Evolutionary conservation across 768 basidiomycete species (phyloP), one percentile per base, ranked within the genome.

Genomic region (Bullera alba): DNA sequence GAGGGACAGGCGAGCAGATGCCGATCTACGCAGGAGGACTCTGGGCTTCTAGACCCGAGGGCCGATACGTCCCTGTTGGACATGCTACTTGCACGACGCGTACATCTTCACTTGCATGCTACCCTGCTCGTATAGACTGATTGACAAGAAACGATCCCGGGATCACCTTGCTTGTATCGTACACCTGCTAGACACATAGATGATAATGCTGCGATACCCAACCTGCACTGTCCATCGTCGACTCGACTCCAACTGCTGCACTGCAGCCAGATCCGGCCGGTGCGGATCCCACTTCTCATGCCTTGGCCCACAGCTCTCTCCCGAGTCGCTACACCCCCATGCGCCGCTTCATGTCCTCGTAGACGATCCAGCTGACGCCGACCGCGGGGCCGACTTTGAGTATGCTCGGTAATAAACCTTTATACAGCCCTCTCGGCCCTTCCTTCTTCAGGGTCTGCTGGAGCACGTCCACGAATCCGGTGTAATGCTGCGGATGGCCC

Each of bases 371-470:
- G 53, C 89, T 89, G 74, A 97, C 96, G 6, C 91, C 93, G 36
- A 97, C 93, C 3, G 91, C 85, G 44, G 93, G 93, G 38, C 95
- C 83, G 51, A 97, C 93, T 81, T 97, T 97, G 41, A 91, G 88
- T 61, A 96, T 77, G 21, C 87, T 91, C 39, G 92, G 92, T 51
- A 90, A 80, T 57, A 96, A 75, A 21, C 93, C 93, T 36, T 73
- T 83, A 74, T 97, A 97, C 73, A 96, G 87, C 1, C 92, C 92
- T 61, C 85, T 79, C 86, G 88, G 92, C 0, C 93, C 91, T 60
- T 93, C 92, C 21, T 80, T 79, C 49, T 79, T 77, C 72, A 85
- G 84, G 22, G 91, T 95, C 71, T 83, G 85, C 36, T 76, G 69
- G 21, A 80, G 79, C 10, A 95, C 93, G 70, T 97, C 93, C 73